Evolutionary conservation across 139 green algal species (phyloP), one percentile per base, ranked within the genome.

Genomic region (Volvox africanus): DNA sequence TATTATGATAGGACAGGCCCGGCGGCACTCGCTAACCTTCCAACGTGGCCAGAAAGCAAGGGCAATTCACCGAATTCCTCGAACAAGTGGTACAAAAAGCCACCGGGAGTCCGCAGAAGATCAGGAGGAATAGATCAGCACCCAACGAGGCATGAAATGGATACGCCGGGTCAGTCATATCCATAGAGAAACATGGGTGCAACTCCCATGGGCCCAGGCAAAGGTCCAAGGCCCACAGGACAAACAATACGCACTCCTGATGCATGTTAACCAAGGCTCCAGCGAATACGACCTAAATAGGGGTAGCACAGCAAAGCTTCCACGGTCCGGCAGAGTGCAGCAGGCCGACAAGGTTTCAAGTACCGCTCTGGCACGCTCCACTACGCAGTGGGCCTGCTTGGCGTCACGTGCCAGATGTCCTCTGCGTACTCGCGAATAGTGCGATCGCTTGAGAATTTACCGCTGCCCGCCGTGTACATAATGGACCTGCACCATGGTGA

Each of bases 401-500:
- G 93, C 81, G 83, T 86, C 30, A 95, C 89, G 87, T 94, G 69
- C 94, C 94, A 96, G 88, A 96, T 96, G 90, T 96, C 93, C 93
- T 94, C 91, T 5, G 98, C 98, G 89, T 99, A 99, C 94, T 99
- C 94, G 5, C 89, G 82, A 69, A 99, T 99, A 65, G 98, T 99
- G 83, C 98, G 95, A 94, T 99, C 98, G 65, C 93, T 97, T 36
- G 94, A 98, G 97, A 99, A 99, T 94, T 98, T 98, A 92, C 97
- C 97, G 69, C 93, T 96, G 90, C 96, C 95, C 26, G 97, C 97
- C 9, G 97, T 99, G 95, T 96, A 98, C 92, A 98, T 93, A 94
- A 99, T 99, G 91, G 94, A 98, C 92, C 97, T 98, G 79, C 26
- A 30, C 50, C 12, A 30, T 2, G 75, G 61, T 9, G 44, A 55